These are phyloP conservation scores for Hirschfeldia incana DNA, from an alignment of 345 rosid genomes.

Conservation along the genomic window DNA sequence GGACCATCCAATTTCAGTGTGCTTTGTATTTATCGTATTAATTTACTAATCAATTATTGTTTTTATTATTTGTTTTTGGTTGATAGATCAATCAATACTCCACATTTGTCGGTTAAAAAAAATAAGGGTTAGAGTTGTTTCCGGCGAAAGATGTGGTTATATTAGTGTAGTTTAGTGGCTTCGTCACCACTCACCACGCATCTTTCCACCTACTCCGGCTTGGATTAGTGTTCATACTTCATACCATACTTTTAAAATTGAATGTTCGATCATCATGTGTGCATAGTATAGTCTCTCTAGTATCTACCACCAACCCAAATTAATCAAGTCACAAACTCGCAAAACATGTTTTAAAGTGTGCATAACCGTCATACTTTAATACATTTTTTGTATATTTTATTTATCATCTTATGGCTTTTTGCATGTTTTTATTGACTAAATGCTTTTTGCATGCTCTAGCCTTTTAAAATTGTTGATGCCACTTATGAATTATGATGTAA, in stretches of 20 bases:
- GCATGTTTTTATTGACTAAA: not conserved
- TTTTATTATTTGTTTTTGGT: not conserved
- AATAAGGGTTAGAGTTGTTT: not conserved
- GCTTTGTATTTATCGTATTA: not conserved
- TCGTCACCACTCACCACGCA: not conserved
- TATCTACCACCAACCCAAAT: not conserved
- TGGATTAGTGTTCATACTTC: not conserved
- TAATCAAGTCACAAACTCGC: not conserved
- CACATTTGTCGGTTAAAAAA: not conserved
- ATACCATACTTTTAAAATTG: not conserved
- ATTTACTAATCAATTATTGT: not conserved
- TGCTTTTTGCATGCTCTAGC: too few relatives aligned
- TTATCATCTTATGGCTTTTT: not conserved
- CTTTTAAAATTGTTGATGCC: too few relatives aligned
- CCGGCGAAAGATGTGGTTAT: not conserved
- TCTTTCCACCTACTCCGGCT: not conserved
- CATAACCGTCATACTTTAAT: not conserved
- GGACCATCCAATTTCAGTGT: constrained; percentile 14
- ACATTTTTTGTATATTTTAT: not conserved
- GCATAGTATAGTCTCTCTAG: not conserved
- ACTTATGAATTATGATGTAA: too few relatives aligned
- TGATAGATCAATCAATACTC: not conserved
- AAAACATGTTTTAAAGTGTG: not conserved
- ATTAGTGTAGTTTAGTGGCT: not conserved
- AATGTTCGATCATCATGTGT: not conserved